A percentile compares a stretch with the other conserved stretches of the same genome.
These are phyloP conservation scores for Pezicula rhizophila DNA, from an alignment of 2,329 filamentous ascomycete genomes.

Conservation along the genomic window DNA sequence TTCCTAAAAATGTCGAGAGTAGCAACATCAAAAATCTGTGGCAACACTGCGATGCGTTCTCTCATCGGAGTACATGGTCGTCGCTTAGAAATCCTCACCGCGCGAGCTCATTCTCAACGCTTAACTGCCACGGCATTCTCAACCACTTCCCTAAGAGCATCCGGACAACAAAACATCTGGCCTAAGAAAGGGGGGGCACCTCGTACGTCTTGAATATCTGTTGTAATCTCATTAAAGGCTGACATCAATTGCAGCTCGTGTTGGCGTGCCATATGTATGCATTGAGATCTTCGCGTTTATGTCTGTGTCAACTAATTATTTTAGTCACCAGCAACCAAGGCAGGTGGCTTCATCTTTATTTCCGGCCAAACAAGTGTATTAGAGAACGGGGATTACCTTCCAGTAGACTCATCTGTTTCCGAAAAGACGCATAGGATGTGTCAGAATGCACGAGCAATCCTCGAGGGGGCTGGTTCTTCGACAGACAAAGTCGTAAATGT, in stretches of 20 bases:
- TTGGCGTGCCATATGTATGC: not conserved
- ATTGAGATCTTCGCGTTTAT: not conserved
- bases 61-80: not conserved
- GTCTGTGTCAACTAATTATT: not conserved
- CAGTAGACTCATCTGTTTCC: not conserved
- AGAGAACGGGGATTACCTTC: not conserved
- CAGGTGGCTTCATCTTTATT: not conserved
- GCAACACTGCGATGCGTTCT: not conserved
- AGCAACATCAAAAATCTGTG: not conserved
- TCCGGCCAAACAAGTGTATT: not conserved
- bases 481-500: not conserved
- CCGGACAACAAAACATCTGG: not conserved
- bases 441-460: constrained; percentile 2
- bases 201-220: not conserved
- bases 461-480: not conserved
- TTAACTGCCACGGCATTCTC: not conserved
- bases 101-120: not conserved
- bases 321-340: not conserved
- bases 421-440: constrained; percentile 1
- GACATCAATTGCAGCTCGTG: not conserved
- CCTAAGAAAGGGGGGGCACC: not conserved
- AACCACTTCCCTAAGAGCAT: not conserved
- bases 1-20: not conserved
- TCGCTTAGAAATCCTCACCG: not conserved
- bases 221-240: not conserved